Evolutionary conservation across 805 yeast genomes (phyloP), one percentile per base, ranked within the genome.

Genomic region (Ogataea methanolica): DNA sequence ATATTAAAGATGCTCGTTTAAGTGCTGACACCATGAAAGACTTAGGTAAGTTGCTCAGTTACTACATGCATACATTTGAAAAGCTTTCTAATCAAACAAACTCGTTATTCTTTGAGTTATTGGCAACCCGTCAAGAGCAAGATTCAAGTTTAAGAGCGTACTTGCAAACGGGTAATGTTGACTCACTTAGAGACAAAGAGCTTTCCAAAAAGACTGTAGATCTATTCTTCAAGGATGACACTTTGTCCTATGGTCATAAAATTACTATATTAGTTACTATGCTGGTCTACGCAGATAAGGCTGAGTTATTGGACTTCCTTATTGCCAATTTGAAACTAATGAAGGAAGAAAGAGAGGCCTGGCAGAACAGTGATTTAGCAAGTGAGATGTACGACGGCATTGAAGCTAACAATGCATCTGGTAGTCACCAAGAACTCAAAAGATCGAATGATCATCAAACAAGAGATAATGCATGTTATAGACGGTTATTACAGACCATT

Each of bases 21-120:
- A 63, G 68, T 0, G 66, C 80, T 0, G 60, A 66, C 15, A 70
- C 81, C 4, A 70, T 88, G 48, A 71, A 69, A 31, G 89, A 84
- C 47, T 76, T 85, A 12, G 83, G 80, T 35, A 78, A 81, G 41
- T 82, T 92, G 55, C 68, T 86, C 34, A 72, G 74, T 21, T 81
- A 83, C 55, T 89, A 74, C 55, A 79, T 88, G 79, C 74, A 77
- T 46, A 77, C 77, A 52, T 72, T 82, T 56, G 78, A 69, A 41
- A 68, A 65, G 59, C 74, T 68, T 49, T 70, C 74, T 47, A 71
- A 65, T 21, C 73, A 62, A 55, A 75, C 82, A 52, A 91, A 78
- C 42, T 69, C 75, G 45, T 74, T 74, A 57, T 80, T 63, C 52
- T 69, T 78, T 6, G 96, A 89, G 58, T 57, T 92, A 4, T 67